These are phyloP conservation scores for Biscogniauxia mediterranea DNA, from an alignment of 2,329 filamentous ascomycete genomes.

Conservation along the genomic window DNA sequence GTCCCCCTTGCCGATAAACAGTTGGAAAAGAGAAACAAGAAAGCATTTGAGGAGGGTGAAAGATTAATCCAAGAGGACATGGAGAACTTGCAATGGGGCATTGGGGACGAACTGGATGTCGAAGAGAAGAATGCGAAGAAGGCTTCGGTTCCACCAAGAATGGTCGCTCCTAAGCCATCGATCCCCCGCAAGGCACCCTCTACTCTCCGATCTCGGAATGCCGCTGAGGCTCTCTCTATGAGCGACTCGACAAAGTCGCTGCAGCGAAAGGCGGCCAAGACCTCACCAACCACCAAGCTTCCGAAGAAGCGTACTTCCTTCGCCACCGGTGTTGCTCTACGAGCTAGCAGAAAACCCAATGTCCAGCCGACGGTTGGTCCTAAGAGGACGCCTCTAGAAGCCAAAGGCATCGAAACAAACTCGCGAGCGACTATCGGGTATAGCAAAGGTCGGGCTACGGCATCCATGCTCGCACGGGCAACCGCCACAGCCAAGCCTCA, in stretches of 20 bases:
- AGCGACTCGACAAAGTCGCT: conserved; percentile 32
- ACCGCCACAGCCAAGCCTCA: conserved; percentile 20
- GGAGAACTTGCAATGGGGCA: conserved; percentile 60
- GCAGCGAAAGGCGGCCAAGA: conserved; percentile 30
- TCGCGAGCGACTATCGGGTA: conserved; percentile 86
- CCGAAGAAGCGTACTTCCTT: conserved; percentile 28
- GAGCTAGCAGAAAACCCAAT: conserved; percentile 28
- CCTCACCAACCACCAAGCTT: conserved; percentile 21
- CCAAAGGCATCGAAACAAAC: conserved; percentile 60
- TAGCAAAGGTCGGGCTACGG: conserved; percentile 66
- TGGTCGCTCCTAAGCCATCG: conserved; percentile 11
- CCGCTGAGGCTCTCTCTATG: conserved; percentile 52
- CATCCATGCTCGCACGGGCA: conserved; percentile 45
- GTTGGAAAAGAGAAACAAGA: conserved; percentile 52
- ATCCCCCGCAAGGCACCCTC: conserved; percentile 38
- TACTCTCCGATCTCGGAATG: conserved; percentile 54
- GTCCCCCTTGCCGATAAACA: conserved; percentile 61
- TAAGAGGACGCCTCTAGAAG: conserved; percentile 52
- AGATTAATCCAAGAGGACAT: conserved; percentile 66
- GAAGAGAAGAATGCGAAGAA: conserved; percentile 26
- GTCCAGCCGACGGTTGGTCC: conserved; percentile 42
- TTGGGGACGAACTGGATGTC: conserved; percentile 52
- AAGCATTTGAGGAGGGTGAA: conserved; percentile 57
- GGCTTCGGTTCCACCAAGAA: conserved; percentile 6
- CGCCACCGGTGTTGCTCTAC: conserved; percentile 29